These are phyloP conservation scores for Elongisporangium senticosum DNA, from an alignment of 352 stramenopile species.

Conservation along the genomic window DNA sequence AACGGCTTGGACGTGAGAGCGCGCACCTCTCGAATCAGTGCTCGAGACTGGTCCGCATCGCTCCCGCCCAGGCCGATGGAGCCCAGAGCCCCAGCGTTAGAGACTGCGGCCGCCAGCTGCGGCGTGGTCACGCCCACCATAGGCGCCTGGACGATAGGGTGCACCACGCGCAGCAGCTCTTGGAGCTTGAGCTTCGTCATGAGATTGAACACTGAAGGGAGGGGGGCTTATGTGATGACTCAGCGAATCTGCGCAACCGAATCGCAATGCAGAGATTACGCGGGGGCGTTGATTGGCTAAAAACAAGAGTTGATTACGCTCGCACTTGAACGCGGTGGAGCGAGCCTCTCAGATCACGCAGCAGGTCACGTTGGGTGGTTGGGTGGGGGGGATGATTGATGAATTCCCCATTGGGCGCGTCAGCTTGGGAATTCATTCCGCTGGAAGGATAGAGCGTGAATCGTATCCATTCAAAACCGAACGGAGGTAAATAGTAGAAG, in stretches of 20 bases:
- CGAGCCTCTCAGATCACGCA: too few species aligned
- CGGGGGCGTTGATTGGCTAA: background rate
- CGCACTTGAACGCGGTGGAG: too few species aligned
- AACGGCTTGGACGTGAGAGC: constrained; percentile 26
- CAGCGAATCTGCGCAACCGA: background rate
- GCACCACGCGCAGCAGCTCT: constrained; percentile 15
- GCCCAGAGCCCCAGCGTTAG: constrained; percentile 34
- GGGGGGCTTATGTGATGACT: background rate
- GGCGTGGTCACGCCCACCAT: constrained; percentile 46
- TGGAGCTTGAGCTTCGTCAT: constrained; percentile 15
- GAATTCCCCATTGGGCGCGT: too few species aligned
- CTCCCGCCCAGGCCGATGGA: constrained; percentile 37
- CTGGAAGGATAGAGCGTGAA: too few species aligned
- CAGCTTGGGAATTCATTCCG: too few species aligned
- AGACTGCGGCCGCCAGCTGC: constrained; percentile 29
- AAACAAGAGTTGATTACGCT: background rate
- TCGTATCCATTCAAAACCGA: too few species aligned
- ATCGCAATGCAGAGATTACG: background rate
- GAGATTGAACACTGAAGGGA: background rate
- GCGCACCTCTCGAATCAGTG: constrained; percentile 22
- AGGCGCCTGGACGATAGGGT: constrained; percentile 38
- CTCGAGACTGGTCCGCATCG: constrained; percentile 18
- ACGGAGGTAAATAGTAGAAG: too few species aligned
- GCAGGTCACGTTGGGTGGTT: too few species aligned
- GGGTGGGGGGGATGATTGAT: too few species aligned